A percentile compares a stretch with the other conserved stretches of the same genome.
Evolutionary conservation across 371 early-diverging fungal species (phyloP).

Genomic region (Mucor circinelloides): DNA sequence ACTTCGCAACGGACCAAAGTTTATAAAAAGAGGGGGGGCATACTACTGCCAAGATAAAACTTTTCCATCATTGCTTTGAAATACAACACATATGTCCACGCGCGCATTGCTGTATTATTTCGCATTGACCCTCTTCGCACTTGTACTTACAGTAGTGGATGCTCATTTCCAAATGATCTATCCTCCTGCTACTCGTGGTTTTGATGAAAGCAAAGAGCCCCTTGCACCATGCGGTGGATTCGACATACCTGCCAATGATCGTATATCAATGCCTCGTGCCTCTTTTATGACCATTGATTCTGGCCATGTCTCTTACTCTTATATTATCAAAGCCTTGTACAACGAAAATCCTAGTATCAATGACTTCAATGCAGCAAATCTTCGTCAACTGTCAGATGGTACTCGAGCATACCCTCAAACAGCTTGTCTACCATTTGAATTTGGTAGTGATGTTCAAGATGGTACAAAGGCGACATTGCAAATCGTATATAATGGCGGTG

Average conservation of each 20-base stretch:
- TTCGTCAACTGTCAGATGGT: conserved; percentile 24
- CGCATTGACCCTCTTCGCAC: not conserved
- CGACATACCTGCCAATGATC: conserved; percentile 29
- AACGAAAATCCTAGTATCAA: conserved; percentile 44
- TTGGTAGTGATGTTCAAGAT: conserved; percentile 35
- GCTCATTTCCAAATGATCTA: conserved; percentile 56
- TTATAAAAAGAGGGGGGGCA: not conserved
- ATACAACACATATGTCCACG: not conserved
- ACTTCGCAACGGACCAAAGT: not conserved
- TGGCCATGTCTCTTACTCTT: conserved; percentile 43
- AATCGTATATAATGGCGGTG: conserved; percentile 57
- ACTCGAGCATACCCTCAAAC: conserved; percentile 41
- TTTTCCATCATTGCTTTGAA: not conserved
- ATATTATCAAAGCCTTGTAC: conserved; percentile 45
- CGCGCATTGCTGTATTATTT: not conserved
- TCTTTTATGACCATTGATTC: conserved; percentile 54
- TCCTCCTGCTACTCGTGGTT: conserved; percentile 59
- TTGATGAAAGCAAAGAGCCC: conserved; percentile 47
- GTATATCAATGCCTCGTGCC: conserved; percentile 43
- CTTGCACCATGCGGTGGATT: conserved; percentile 58
- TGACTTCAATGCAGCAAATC: conserved; percentile 21
- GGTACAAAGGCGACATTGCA: conserved; percentile 60
- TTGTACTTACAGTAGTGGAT: not conserved
- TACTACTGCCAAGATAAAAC: too few relatives aligned
- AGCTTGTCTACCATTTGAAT: conserved; percentile 47